phyloP scores from a whole-genome alignment of 2,329 filamentous ascomycete species.

The Fonsecaea pugnacius region DNA sequence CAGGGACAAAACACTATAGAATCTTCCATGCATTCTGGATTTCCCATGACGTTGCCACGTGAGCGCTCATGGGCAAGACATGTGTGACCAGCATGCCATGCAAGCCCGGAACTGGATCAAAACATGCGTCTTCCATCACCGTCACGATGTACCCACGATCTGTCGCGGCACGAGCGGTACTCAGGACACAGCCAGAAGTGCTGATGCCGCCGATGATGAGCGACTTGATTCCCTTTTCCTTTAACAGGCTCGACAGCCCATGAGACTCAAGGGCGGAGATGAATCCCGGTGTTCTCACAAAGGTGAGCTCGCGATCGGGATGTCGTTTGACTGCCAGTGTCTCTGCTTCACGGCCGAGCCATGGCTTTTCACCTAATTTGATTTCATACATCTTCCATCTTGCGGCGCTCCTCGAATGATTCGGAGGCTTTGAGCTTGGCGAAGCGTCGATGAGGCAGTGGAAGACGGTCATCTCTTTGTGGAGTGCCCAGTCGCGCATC shows the following conservation, averaged over 20 bases:
- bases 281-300: constrained; percentile 35
- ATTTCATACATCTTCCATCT: constrained; percentile 24
- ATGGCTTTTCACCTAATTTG: constrained; percentile 25
- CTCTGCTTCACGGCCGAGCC: constrained; percentile 31
- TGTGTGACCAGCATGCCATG: constrained; percentile 30
- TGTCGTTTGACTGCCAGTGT: constrained; percentile 24
- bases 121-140: constrained; percentile 40
- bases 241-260: constrained; percentile 36
- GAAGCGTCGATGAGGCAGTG: constrained; percentile 39
- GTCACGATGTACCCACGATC: constrained; percentile 40
- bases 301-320: constrained; percentile 33
- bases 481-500: constrained; percentile 39
- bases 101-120: constrained; percentile 34
- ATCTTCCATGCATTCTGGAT: constrained; percentile 23
- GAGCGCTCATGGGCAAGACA: constrained; percentile 22
- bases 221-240: constrained; percentile 29
- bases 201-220: constrained; percentile 31
- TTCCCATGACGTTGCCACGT: constrained; percentile 23
- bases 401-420: constrained; percentile 35
- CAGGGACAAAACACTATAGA: not conserved
- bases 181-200: constrained; percentile 39
- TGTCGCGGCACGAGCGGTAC: constrained; percentile 36
- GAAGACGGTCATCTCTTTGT: constrained; percentile 39
- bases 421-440: constrained; percentile 32
- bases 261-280: constrained; percentile 40